Evolutionary conservation across 495 filamentous ascomycete species (phyloP).

Genomic region (Aspergillus olivimuriae): DNA sequence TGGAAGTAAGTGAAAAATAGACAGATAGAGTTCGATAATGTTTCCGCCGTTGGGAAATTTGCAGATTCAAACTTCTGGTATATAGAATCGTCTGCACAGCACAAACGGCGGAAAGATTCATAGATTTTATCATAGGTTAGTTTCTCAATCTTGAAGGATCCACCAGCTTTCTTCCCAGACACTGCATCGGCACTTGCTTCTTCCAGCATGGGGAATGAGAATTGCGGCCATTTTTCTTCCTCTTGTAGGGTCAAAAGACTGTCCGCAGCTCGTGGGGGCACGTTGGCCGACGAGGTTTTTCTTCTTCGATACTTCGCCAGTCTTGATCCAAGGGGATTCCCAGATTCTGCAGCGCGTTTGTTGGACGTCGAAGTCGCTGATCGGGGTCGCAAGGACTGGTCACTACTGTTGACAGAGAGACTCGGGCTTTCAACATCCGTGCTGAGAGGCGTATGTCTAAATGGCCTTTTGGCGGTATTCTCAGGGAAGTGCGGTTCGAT

Average conservation of each 20-base stretch:
- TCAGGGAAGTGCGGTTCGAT: constrained; percentile 16
- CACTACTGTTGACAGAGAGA: constrained; percentile 12
- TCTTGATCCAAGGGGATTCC: constrained; percentile 29
- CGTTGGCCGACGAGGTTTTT: constrained; percentile 12
- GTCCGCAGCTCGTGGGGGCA: too few species aligned
- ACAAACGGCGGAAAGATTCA: constrained; percentile 28
- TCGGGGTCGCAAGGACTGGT: constrained; percentile 15
- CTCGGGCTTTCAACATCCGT: constrained; percentile 14
- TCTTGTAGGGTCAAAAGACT: constrained; percentile 6
- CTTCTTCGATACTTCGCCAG: constrained; percentile 26
- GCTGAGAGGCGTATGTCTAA: constrained; percentile 16
- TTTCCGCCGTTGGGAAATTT: constrained; percentile 27
- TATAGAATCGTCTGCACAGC: constrained; percentile 27
- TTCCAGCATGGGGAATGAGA: constrained; percentile 21
- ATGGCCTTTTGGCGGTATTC: constrained; percentile 17
- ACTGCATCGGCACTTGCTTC: constrained; percentile 10
- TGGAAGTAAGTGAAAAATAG: constrained; percentile 38
- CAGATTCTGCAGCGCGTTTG: constrained; percentile 28
- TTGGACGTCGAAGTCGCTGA: constrained; percentile 14
- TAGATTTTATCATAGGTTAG: constrained; percentile 31
- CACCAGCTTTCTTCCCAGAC: constrained; percentile 9
- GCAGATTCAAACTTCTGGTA: constrained; percentile 31
- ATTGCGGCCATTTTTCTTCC: constrained; percentile 8
- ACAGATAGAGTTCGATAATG: constrained; percentile 26
- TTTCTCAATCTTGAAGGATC: constrained; percentile 18